Evolutionary conservation across 2,329 filamentous ascomycete species (phyloP).

Genomic region (Talaromyces sp.): DNA sequence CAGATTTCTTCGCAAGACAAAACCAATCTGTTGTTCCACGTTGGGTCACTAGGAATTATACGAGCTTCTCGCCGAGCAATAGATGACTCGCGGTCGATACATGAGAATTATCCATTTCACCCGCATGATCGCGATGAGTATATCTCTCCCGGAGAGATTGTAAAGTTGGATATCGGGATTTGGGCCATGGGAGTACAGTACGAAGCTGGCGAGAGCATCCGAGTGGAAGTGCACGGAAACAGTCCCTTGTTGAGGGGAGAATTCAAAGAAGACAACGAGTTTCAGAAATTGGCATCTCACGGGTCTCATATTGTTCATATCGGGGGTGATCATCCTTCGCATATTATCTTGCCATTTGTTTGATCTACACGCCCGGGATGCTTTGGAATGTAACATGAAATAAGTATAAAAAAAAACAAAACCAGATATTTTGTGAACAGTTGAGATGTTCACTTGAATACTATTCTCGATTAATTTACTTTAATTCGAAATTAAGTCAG

Average conservation of each 20-base stretch:
- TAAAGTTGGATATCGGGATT: constrained; percentile 41
- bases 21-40: neutral
- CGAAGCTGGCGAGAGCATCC: constrained; percentile 31
- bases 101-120: constrained; percentile 24
- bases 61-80: constrained; percentile 37
- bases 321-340: neutral
- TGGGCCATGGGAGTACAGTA: constrained; percentile 41
- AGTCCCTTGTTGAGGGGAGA: neutral
- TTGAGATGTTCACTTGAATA: too few relatives aligned
- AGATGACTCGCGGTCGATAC: constrained; percentile 19
- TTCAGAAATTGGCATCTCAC: neutral
- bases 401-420: neutral
- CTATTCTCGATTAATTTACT: neutral
- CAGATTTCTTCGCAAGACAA: neutral
- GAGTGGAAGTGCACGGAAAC: constrained; percentile 11
- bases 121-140: constrained; percentile 36
- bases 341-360: constrained; percentile 4
- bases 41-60: constrained; percentile 27
- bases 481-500: neutral
- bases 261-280: neutral
- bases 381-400: neutral
- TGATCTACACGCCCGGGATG: neutral
- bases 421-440: neutral
- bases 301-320: neutral
- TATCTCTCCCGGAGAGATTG: constrained; percentile 33